Evolutionary conservation across 371 early-diverging fungal species (phyloP), one percentile per base, ranked within the genome.

Genomic region (Haplosporangium sp.): DNA sequence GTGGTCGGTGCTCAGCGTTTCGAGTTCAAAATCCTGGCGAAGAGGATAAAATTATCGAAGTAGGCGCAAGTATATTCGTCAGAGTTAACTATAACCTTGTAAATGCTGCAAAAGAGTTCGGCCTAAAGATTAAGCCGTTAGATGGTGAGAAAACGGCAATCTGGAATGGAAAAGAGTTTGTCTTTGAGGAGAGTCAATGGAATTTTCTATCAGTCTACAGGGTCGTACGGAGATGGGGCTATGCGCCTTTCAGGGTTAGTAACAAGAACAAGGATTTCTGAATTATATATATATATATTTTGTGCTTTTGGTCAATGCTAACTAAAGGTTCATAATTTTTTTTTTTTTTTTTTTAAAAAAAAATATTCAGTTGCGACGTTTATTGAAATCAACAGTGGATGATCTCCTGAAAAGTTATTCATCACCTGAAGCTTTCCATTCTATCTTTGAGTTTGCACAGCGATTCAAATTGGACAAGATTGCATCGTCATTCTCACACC

Each of bases 1-100:
- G 92, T n/a, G 92, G 92, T 5, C 83, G 92, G 1, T 85, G 85
- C 64, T 79, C 77, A 1, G 83, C 76, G 0, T 83, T 88, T 9
- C 84, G 82, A 6, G 85, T 86, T 61, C 83, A 84, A 40, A 58
- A 73, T 58, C 86, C 71, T 1, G 82, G 84, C 44, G 62, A 74
- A 13, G 38, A 77, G 3, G 64, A 85, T 13, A 81, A 86, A 7
- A 69, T 72, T 3, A 74, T 90, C 19, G 92, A 92, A 66, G 63
- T 88, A 5, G 92, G 92, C 0, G 92, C 91, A 1, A 90, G 90
- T 15, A 88, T 92, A 63, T 92, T 89, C 82, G 86, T 92, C 34
- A 85, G 88, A 37, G 85, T 71, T 44, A 92, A 92, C 53, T 83
- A 85, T 61, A 82, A 92, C 62, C 61, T 92, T 10, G 84, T 87